Evolutionary conservation across 768 basidiomycete genomes (phyloP).

Genomic region (Mycena epipterygia): DNA sequence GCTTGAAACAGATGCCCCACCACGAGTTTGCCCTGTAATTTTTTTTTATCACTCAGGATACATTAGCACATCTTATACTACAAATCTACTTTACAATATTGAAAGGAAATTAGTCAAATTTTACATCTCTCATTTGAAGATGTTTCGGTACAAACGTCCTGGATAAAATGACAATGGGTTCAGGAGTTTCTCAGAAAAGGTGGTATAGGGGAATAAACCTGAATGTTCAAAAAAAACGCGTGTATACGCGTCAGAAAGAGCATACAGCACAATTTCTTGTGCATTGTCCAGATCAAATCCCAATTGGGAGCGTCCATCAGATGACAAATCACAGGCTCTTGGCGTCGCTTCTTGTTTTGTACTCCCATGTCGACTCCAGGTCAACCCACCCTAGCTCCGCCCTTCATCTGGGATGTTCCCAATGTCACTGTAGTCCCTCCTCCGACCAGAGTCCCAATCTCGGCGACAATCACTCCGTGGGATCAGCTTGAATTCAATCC

Average conservation of each 20-base stretch:
- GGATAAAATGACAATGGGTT: too few relatives aligned
- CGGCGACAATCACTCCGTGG: background rate
- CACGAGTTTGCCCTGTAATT: too few relatives aligned
- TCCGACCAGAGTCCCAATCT: background rate
- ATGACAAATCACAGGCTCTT: background rate
- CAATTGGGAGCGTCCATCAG: background rate
- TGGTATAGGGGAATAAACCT: too few relatives aligned
- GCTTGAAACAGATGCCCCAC: too few relatives aligned
- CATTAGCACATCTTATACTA: too few relatives aligned
- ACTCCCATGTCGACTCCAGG: background rate
- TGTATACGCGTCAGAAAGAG: background rate
- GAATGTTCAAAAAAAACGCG: too few relatives aligned
- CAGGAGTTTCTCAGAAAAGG: too few relatives aligned
- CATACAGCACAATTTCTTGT: background rate
- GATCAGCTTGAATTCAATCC: background rate
- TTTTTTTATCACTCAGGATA: too few relatives aligned
- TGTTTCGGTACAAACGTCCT: too few relatives aligned
- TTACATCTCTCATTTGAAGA: too few relatives aligned
- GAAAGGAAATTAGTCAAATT: too few relatives aligned
- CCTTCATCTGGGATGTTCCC: background rate
- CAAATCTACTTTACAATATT: too few relatives aligned
- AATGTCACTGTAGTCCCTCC: background rate
- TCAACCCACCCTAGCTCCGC: background rate
- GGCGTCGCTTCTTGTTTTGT: background rate
- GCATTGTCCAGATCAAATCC: background rate